Evolutionary conservation across 345 rosid genomes (phyloP).

Genomic region (Hibiscus tridactylites): DNA sequence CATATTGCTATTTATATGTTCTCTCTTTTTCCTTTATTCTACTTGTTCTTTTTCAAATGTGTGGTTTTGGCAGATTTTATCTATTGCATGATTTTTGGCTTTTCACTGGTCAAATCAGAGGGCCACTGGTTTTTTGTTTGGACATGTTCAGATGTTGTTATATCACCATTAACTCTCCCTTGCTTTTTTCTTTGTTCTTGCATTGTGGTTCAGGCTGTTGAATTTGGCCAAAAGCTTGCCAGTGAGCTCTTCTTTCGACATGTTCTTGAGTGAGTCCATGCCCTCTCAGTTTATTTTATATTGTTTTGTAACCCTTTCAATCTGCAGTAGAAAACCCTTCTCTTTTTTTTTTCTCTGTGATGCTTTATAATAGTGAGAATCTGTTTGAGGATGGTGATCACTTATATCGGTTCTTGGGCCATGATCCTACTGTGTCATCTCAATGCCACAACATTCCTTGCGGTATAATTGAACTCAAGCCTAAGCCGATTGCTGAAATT

Average conservation of each 20-base stretch:
- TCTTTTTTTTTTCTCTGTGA: neutral
- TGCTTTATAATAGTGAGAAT: constrained; percentile 54
- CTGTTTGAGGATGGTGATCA: constrained; percentile 76
- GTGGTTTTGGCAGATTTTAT: neutral
- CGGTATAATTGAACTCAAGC: constrained; percentile 70
- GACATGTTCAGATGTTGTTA: constrained; percentile 1
- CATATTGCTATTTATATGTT: neutral
- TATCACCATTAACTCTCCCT: neutral
- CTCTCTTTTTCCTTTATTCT: neutral
- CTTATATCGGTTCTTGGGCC: constrained; percentile 70
- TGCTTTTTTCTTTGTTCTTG: neutral
- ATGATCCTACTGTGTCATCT: constrained; percentile 65
- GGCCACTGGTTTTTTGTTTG: neutral
- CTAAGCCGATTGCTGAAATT: constrained; percentile 58
- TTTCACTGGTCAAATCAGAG: neutral
- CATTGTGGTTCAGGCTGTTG: constrained; percentile 48
- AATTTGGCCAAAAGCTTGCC: constrained; percentile 76
- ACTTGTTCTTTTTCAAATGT: neutral
- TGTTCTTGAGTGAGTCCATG: constrained; percentile 57
- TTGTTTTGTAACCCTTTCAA: neutral
- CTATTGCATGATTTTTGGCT: neutral
- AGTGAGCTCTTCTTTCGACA: constrained; percentile 62
- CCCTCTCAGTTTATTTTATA: constrained; percentile 3
- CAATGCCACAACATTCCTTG: constrained; percentile 77
- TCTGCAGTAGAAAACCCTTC: neutral